A percentile compares a stretch with the other conserved stretches of the same genome.
phyloP scores from a whole-genome alignment of 192 early-diverging fungal species.

The Umbelopsis sp. region DNA sequence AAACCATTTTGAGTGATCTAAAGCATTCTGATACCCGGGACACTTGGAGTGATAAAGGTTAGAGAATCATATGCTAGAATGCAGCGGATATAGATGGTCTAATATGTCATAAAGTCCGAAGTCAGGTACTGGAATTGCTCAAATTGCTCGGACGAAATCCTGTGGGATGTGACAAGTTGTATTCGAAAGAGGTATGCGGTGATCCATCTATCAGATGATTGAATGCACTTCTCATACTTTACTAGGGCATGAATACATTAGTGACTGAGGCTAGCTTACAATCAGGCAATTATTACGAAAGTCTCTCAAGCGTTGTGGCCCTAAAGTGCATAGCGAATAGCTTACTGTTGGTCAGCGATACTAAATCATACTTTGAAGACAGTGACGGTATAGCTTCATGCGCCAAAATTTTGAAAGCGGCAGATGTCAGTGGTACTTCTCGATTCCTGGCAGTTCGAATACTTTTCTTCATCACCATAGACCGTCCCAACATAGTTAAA shows the following conservation, averaged over 20 bases:
- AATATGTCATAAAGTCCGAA: conserved; percentile 42
- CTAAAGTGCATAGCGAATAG: conserved; percentile 74
- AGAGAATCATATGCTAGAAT: not conserved
- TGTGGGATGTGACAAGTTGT: conserved; percentile 59
- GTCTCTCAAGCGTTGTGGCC: conserved; percentile 44
- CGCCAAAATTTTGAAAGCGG: conserved; percentile 37
- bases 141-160: conserved; percentile 62
- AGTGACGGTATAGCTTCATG: conserved; percentile 44
- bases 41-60: conserved; percentile 3
- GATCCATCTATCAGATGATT: not conserved
- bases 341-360: conserved; percentile 55
- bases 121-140: conserved; percentile 53
- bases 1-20: not conserved
- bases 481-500: conserved; percentile 41
- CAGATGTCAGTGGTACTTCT: conserved; percentile 47
- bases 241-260: conserved; percentile 43
- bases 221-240: not conserved
- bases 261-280: conserved; percentile 36
- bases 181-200: conserved; percentile 52
- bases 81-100: not conserved
- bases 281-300: conserved; percentile 38
- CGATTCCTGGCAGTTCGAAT: conserved; percentile 68
- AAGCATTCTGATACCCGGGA: not conserved
- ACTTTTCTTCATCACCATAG: conserved; percentile 68
- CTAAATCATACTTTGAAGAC: conserved; percentile 49